phyloP scores from a whole-genome alignment of 116 monocot species.

The Iris pallida region DNA sequence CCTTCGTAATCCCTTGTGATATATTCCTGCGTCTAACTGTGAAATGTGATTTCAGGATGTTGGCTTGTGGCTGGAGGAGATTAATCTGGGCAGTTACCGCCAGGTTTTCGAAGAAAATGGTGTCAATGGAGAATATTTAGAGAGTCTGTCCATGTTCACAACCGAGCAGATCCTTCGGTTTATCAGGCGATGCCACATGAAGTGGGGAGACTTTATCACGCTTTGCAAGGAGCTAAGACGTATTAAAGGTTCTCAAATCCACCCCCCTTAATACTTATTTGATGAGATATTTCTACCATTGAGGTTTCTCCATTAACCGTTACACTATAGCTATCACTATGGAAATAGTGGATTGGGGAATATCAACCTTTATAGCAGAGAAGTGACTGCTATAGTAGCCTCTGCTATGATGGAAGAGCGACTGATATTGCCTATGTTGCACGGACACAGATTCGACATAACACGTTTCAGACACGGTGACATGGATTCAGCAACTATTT shows the following conservation, averaged over 20 bases:
- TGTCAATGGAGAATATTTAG: constrained; percentile 93
- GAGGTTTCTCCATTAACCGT: no score
- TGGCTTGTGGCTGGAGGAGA: constrained; percentile 89
- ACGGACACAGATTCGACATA: no score
- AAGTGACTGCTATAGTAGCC: no score
- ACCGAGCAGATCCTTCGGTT: constrained; percentile 95
- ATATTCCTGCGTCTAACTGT: no score
- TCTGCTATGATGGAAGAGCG: no score
- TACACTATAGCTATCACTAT: no score
- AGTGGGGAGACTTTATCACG: constrained; percentile 98
- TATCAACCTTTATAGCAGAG: no score
- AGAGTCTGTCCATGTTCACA: constrained; percentile 88
- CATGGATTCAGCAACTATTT: no score
- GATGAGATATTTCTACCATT: not conserved
- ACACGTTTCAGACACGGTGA: no score
- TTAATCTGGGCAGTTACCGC: constrained; percentile 84
- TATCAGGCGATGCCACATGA: constrained; percentile 93
- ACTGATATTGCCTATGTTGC: no score
- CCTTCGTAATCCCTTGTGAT: no score
- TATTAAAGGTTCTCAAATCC: constrained; percentile 63
- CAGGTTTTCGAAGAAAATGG: constrained; percentile 78
- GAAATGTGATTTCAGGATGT: constrained; percentile 65
- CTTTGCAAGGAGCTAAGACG: constrained; percentile 91
- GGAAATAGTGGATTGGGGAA: no score
- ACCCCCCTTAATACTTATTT: not conserved